A percentile compares a stretch with the other conserved stretches of the same genome.
phyloP scores from a whole-genome alignment of 1,284 basidiomycete species.

The Boletus calvinii region DNA sequence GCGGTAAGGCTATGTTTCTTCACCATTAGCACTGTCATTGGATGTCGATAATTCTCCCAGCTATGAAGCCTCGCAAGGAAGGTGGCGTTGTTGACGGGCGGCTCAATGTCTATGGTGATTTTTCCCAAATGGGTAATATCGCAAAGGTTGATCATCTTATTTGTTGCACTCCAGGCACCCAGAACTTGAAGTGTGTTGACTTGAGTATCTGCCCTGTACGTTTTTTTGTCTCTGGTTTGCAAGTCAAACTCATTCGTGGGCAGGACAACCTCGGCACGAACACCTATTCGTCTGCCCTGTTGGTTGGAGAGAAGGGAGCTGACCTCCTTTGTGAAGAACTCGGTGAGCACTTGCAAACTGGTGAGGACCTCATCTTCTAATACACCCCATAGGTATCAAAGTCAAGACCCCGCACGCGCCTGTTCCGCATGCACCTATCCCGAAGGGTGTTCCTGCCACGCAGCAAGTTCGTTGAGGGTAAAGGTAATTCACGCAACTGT shows the following conservation, averaged over 20 bases:
- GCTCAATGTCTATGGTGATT: constrained; percentile 61
- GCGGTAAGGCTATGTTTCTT: constrained; percentile 25
- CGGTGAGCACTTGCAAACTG: constrained; percentile 38
- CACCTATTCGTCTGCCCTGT: constrained; percentile 66
- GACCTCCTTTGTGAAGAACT: constrained; percentile 62
- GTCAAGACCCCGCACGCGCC: constrained; percentile 62
- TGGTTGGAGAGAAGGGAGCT: constrained; percentile 71
- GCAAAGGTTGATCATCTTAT: not conserved
- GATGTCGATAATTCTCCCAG: not conserved
- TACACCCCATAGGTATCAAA: constrained; percentile 50
- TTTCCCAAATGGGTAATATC: not conserved
- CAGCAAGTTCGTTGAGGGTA: constrained; percentile 33
- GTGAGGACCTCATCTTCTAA: not conserved
- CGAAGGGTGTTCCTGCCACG: constrained; percentile 54
- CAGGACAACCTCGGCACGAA: constrained; percentile 72
- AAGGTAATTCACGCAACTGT: constrained; percentile 5
- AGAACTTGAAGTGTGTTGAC: constrained; percentile 67
- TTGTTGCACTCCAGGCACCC: constrained; percentile 21
- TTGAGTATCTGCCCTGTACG: constrained; percentile 67
- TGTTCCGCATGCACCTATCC: constrained; percentile 66
- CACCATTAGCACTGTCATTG: not conserved
- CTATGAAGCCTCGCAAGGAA: constrained; percentile 76
- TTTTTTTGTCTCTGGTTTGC: constrained; percentile 2
- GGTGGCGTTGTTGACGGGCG: constrained; percentile 76
- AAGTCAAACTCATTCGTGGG: constrained; percentile 3